phyloP scores from a whole-genome alignment of 2,329 filamentous ascomycete species.

The Xylaria sp. region DNA sequence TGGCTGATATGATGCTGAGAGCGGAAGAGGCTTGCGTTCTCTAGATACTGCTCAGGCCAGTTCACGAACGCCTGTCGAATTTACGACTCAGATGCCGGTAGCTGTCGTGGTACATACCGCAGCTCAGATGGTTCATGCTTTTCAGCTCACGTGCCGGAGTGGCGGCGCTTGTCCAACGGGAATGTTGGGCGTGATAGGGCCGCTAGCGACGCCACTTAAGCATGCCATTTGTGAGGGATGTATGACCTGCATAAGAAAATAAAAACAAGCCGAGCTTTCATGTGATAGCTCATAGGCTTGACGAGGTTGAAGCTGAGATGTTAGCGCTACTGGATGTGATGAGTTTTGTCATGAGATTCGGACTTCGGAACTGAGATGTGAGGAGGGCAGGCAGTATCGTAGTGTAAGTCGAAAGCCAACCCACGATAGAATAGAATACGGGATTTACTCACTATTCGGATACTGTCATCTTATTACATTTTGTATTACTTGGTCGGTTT shows the following conservation, averaged over 20 bases:
- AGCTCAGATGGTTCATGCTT: conserved; percentile 2
- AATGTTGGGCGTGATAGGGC: conserved; percentile 15
- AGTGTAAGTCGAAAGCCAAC: conserved; percentile 1
- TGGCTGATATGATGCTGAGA: background rate
- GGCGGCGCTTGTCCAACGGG: conserved; percentile 14
- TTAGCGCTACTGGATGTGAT: conserved; percentile 7
- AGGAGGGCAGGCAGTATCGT: background rate
- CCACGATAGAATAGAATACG: conserved; percentile 2
- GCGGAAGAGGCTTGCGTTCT: background rate
- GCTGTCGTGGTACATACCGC: conserved; percentile 2
- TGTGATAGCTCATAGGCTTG: conserved; percentile 24
- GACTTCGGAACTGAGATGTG: background rate
- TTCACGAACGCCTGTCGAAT: background rate
- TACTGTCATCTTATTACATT: background rate
- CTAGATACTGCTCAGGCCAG: background rate
- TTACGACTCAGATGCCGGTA: background rate
- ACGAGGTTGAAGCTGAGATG: conserved; percentile 8
- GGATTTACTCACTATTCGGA: background rate
- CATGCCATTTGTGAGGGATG: background rate
- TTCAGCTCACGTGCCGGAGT: conserved; percentile 26
- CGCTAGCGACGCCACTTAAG: conserved; percentile 16
- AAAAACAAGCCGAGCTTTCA: conserved; percentile 29
- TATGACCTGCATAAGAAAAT: conserved; percentile 4
- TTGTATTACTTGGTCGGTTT: background rate
- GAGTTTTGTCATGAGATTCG: conserved; percentile 2